Evolutionary conservation across 768 basidiomycete species (phyloP), one percentile per base, ranked within the genome.

Genomic region (Rubroboletus satanas): DNA sequence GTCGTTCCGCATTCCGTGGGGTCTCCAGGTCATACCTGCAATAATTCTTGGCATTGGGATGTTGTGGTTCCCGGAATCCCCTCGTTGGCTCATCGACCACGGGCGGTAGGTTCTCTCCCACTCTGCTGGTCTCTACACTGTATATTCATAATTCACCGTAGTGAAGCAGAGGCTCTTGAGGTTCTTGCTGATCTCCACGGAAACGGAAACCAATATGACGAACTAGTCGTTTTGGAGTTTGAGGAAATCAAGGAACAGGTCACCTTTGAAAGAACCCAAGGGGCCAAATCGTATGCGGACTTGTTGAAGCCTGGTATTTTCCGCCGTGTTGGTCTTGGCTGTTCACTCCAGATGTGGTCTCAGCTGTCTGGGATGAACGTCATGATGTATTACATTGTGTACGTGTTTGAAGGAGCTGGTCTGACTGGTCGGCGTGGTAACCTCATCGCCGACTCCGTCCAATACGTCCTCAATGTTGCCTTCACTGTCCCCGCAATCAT

Each of bases 1-100:
- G 0, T 87, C 87, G 0, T 90, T 89, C 79, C 83, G 88, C 26
- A 85, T 90, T 59, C 88, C 88, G 10, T 88, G 87, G 87, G 85
- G 84, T 52, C 71, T 90, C 28, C 89, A 90, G 66, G 79, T 87
- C 75, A 88, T 92, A 49, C 88, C 88, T 23, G 90, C 85, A 7
- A 77, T 88, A 54, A 52, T 92, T 11, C 78, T 90, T 28, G 81
- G 80, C 45, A 23, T 80, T 8, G 86, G 88, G 43, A 89, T 91
- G 87, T 47, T 76, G 11, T 55, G 77, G 58, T 85, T 88, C 76
- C 87, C 85, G 0, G 85, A 86, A 62, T 83, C 80, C 44, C 88
- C 89, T 6, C 81, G 88, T 67, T 90, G 79, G 79, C 77, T 90
- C 39, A 71, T 88, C 51, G 87, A 90, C 62, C 75, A 82, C 46